Percentiles rank a stretch among this genome's conserved stretches.
Evolutionary conservation across 1,139 yeast species (phyloP).

Genomic region (Magnusiomyces tetraspermus): DNA sequence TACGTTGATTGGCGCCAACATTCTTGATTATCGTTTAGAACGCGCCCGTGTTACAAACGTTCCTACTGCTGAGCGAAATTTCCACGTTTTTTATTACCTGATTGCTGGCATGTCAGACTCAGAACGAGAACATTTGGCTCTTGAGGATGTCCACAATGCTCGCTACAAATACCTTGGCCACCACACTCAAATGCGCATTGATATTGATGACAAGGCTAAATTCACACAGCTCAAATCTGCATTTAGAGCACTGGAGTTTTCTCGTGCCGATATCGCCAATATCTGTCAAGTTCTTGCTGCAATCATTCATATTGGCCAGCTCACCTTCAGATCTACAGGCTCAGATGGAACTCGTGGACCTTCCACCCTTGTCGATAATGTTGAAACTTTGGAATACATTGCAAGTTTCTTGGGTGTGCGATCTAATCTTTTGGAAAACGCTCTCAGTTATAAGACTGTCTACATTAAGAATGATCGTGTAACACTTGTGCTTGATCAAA

Average conservation of each 20-base stretch:
- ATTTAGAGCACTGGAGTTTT: constrained; percentile 31
- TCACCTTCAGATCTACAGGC: constrained; percentile 30
- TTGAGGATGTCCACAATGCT: constrained; percentile 25
- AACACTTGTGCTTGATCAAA: constrained; percentile 35
- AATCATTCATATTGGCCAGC: constrained; percentile 36
- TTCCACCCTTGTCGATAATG: constrained; percentile 34
- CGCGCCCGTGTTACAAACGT: constrained; percentile 35
- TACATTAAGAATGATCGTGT: constrained; percentile 34
- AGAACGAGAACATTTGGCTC: constrained; percentile 33
- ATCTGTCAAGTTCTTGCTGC: constrained; percentile 39
- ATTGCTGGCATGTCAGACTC: constrained; percentile 34
- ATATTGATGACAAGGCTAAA: constrained; percentile 32
- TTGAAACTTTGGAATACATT: constrained; percentile 31
- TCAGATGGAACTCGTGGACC: constrained; percentile 31
- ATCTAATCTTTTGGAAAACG: constrained; percentile 32
- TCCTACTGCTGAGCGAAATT: constrained; percentile 37
- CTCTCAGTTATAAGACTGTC: constrained; percentile 35
- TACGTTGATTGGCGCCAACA: constrained; percentile 34
- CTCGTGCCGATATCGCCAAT: constrained; percentile 37
- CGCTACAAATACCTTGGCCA: constrained; percentile 36
- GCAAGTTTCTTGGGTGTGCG: constrained; percentile 36
- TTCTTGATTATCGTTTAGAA: constrained; percentile 35
- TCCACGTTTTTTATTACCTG: constrained; percentile 36
- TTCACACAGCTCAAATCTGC: constrained; percentile 34
- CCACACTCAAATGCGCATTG: constrained; percentile 33